Evolutionary conservation across 1,284 basidiomycete genomes (phyloP).

Genomic region (Albatrellus sp.): DNA sequence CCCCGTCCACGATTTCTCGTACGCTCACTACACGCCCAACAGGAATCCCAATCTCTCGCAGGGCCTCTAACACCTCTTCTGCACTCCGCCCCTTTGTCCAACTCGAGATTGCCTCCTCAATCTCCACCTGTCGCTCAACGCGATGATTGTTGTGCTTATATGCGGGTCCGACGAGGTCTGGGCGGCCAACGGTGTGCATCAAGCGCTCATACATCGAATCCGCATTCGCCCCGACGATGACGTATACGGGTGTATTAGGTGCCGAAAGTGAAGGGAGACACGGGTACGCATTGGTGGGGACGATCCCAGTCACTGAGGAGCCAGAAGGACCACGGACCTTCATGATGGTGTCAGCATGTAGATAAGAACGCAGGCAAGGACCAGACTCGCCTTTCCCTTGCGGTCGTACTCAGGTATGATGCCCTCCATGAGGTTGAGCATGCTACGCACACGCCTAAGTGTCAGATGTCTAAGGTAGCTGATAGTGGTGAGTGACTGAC

Average conservation of each 20-base stretch:
- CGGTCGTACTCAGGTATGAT: constrained; percentile 67
- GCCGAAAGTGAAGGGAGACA: constrained; percentile 35
- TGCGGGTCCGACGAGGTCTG: constrained; percentile 41
- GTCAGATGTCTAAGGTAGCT: too few relatives aligned
- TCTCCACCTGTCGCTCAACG: constrained; percentile 41
- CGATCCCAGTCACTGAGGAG: constrained; percentile 60
- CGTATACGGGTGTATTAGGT: constrained; percentile 33
- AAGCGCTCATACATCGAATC: constrained; percentile 55
- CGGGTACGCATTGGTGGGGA: constrained; percentile 62
- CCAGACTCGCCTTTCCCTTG: constrained; percentile 37
- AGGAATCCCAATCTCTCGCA: constrained; percentile 47
- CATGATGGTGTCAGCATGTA: constrained; percentile 16
- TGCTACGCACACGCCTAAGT: constrained; percentile 22
- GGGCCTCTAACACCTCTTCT: constrained; percentile 42
- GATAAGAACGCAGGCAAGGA: background rate
- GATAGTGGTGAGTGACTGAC: constrained; percentile 16
- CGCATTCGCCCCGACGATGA: constrained; percentile 61
- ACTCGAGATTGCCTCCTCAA: constrained; percentile 45
- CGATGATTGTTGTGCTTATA: constrained; percentile 54
- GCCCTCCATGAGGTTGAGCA: constrained; percentile 67
- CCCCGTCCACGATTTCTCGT: constrained; percentile 44
- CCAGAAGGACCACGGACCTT: constrained; percentile 56
- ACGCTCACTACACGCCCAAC: constrained; percentile 51
- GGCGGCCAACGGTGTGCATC: constrained; percentile 44
- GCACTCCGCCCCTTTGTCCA: constrained; percentile 48